phyloP scores from a whole-genome alignment of 2,329 filamentous ascomycete genomes.

The Penicillium sp. region DNA sequence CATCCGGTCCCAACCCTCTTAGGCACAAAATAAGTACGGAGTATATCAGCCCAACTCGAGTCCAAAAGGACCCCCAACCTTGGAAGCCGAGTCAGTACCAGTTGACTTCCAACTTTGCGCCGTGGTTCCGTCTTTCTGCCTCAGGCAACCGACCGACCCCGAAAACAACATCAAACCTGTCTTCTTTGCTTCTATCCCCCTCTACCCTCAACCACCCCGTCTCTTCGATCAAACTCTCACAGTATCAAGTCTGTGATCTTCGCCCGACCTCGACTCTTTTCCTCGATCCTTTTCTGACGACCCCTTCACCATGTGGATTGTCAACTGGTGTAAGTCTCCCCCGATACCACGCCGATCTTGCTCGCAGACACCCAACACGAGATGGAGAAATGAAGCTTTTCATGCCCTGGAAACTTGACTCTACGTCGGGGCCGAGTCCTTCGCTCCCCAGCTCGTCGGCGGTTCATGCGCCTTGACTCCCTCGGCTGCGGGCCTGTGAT shows the following conservation, averaged over 20 bases:
- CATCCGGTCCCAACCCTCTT: not conserved
- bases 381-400: not conserved
- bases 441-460: not conserved
- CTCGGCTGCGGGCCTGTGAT: slow-evolving; percentile 12
- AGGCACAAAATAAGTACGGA: slow-evolving; percentile 1
- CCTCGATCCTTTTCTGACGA: slow-evolving; percentile 4
- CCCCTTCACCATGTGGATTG: slow-evolving; percentile 73
- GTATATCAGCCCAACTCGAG: slow-evolving; percentile 3
- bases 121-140: slow-evolving; percentile 16
- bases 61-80: not conserved
- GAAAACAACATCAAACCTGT: slow-evolving; percentile 35
- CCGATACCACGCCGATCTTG: slow-evolving; percentile 5
- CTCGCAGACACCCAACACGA: not conserved
- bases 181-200: slow-evolving; percentile 31
- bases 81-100: not conserved
- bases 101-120: not conserved
- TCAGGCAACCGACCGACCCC: slow-evolving; percentile 24
- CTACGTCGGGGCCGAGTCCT: not conserved
- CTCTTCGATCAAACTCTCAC: slow-evolving; percentile 5
- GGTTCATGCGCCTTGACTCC: slow-evolving; percentile 11
- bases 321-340: slow-evolving; percentile 81
- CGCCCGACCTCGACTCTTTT: slow-evolving; percentile 7
- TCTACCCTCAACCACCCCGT: slow-evolving; percentile 21
- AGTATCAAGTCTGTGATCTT: slow-evolving; percentile 10
- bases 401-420: not conserved